Evolutionary conservation across 495 filamentous ascomycete species (phyloP), one percentile per base, ranked within the genome.

Genomic region (Podospora conica): DNA sequence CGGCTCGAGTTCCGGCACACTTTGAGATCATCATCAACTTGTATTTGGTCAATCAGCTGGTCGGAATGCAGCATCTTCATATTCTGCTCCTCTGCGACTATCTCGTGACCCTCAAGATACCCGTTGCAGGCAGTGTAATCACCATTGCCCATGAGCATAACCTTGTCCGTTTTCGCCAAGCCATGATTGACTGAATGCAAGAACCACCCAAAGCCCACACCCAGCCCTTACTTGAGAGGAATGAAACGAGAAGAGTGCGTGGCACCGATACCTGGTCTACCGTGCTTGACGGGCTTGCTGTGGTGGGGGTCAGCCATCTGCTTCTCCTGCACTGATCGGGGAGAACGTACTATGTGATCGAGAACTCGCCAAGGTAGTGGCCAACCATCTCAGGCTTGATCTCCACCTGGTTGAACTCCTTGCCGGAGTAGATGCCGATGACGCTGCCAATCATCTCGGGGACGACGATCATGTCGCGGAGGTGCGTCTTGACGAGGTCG

Each of bases 371-470:
- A 66, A 98, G 86, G 87, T 98, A 98, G 86, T 96, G 93, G 77
- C 95, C 95, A 83, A 98, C 95, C 95, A 98, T 98, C 88, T 98
- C 95, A 66, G 95, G 95, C 88, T 96, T 96, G 84, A 98, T 95
- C 81, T 98, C 95, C 73, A 98, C 92, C 86, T 96, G 93, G 87
- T 98, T 98, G 89, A 98, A 98, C 84, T 97, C 96, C 88, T 98
- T 98, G 79, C 95, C 95, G 68, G 91, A 95, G 88, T 98, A 98
- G 85, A 98, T 95, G 79, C 94, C 95, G 76, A 98, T 89, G 74
- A 98, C 95, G 79, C 84, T 88, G 69, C 95, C 95, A 79, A 98
- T 98, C 94, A 98, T 97, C 88, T 98, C 95, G 70, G 90, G 95
- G 74, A 98, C 95, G 75, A 98, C 87, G 77, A 98, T 97, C 95